Evolutionary conservation across 2,329 filamentous ascomycete genomes (phyloP), one percentile per base, ranked within the genome.

Genomic region (Karstenula rhodostoma): DNA sequence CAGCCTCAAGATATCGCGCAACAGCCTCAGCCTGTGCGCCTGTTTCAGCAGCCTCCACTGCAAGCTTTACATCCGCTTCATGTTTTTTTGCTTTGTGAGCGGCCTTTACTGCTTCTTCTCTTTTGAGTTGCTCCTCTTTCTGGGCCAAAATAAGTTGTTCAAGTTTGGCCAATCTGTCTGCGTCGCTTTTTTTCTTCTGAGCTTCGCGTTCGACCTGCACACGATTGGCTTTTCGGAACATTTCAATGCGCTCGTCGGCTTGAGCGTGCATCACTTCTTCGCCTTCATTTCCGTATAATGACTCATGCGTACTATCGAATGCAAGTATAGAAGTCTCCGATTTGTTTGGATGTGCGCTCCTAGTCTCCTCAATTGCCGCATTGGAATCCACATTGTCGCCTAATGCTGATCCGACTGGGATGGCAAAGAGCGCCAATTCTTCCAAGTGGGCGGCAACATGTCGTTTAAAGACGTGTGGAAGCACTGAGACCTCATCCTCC

Each of bases 61-160:
- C 32, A 13, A 35, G 9, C 48, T 81, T 77, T 13, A 77, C 74
- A 48, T 82, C 81, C 44, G 80, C 78, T 15, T 80, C 80, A 59
- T 81, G 85, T 69, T 84, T 84, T 44, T 78, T 78, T 6, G 74
- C 70, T 65, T 74, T 68, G 59, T 69, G 62, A 61, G 69, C 61
- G 13, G 73, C 71, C 0, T 73, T 73, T 23, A 65, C 62, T 1
- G 73, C 77, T 19, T 69, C 70, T 59, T 68, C 62, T n/a, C 50
- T 32, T 42, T 29, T 37, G 19, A 42, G 10, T 15, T 54, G 50
- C 33, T 54, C 50, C 42, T 63, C 60, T 17, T 79, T 73, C 27
- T 76, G 73, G 59, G 76, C 72, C 55, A 77, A 67, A 49, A 80
- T 68, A 19, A 80, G 60, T 40, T 72, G 67, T 42, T 76, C 70